Evolutionary conservation across 345 rosid species (phyloP), one percentile per base, ranked within the genome.

Genomic region (Eucalyptus pauciflora): DNA sequence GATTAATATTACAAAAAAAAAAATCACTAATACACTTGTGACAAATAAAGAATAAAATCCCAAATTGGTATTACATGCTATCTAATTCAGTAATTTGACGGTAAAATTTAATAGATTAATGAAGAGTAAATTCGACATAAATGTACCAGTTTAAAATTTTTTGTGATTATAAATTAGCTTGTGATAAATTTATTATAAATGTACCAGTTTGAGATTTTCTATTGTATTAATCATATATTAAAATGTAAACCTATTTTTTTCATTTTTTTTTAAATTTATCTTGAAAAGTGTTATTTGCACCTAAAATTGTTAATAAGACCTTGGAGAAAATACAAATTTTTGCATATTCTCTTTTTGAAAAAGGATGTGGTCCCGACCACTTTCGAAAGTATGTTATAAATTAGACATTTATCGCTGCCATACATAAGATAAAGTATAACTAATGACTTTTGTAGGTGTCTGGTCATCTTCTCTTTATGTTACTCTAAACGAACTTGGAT

Each of bases 71-170:
- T 1, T 1, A 18, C 22, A 0, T 18, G 4, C 7, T 0, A 52
- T 52, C 4, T 18, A 52, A 52, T 52, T 7, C 1, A 17, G 0
- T 18, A 52, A 52, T 18, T 52, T 52, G 0, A 52, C 0, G 0
- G 0, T 52, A 52, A 52, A 18, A 1, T 18, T 56, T 22, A 56
- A 0, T 0, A 56, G 0, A 56, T 56, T 24, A 56, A 24, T 56
- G 0, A 22, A 56, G 0, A 9, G 0, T 56, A 9, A 56, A 56
- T 9, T 56, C 24, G 0, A 0, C 1, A 56, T 22, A 22, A 24
- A 24, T 22, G 5, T 22, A 22, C 1, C 0, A 2, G 1, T 56
- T 56, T 56, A 1, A 8, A 22, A 22, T 56, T 22, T 56, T 54
- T 56, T 8, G 3, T 56, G 0, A 56, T 22, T 10, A 54, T 7